phyloP scores from a whole-genome alignment of 352 stramenopile species.

The Pythium vanterpoolii region DNA sequence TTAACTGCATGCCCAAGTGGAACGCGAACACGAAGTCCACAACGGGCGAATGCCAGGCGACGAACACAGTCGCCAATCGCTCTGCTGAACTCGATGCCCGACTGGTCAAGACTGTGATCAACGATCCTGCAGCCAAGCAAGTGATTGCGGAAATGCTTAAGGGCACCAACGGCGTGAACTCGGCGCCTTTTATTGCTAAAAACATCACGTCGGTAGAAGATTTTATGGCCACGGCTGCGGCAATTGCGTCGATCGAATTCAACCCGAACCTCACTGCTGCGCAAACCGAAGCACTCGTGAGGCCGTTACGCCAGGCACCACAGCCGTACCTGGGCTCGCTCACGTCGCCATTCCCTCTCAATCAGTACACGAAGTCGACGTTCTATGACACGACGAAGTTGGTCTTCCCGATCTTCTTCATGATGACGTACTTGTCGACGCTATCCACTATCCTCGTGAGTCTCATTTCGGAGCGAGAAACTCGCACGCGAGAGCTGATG shows the following conservation, averaged over 20 bases:
- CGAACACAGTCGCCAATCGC: slow-evolving; percentile 6
- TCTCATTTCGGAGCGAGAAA: slow-evolving; percentile 82
- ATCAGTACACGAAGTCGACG: slow-evolving; percentile 6
- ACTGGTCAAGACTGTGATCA: slow-evolving; percentile 18
- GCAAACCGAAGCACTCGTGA: slow-evolving; percentile 11
- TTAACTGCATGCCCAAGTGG: slow-evolving; percentile 38
- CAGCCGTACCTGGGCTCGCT: slow-evolving; percentile 3
- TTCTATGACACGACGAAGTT: slow-evolving; percentile 44
- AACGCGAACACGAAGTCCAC: slow-evolving; percentile 21
- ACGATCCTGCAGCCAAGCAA: slow-evolving; percentile 21
- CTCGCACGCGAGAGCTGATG: slow-evolving; percentile 68
- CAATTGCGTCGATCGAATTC: slow-evolving; percentile 6
- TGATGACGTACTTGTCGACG: slow-evolving; percentile 73
- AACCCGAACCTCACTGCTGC: slow-evolving; percentile 1
- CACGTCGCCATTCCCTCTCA: slow-evolving; percentile 4
- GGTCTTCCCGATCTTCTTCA: slow-evolving; percentile 63
- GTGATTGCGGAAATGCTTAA: slow-evolving; percentile 7
- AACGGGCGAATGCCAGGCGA: slow-evolving; percentile 24
- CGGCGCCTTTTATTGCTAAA: background rate
- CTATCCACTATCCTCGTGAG: slow-evolving; percentile 60
- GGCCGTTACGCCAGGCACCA: slow-evolving; percentile 19
- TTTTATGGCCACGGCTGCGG: background rate
- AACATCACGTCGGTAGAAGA: slow-evolving; percentile 4
- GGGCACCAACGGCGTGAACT: background rate
- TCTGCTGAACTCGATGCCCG: slow-evolving; percentile 18